Base-by-base conservation (phyloP, 2,329 filamentous ascomycete species). In the Ophiostoma sp. region DNA sequence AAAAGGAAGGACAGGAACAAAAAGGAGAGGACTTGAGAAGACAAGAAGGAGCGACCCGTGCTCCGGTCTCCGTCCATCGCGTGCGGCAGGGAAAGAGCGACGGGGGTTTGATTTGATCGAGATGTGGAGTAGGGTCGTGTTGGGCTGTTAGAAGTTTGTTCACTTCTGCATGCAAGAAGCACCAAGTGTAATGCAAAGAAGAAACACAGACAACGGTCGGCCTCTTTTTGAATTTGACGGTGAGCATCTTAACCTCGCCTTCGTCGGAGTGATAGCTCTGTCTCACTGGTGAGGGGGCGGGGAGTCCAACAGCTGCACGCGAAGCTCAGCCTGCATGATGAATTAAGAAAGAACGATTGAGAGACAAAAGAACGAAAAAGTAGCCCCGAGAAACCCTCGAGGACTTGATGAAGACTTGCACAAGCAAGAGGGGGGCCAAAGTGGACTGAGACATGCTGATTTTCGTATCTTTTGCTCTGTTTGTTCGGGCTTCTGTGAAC, bases 391-490 rank as follows among this genome's bases (percentile, higher is more conserved):
- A 48, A 50, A 17, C 19, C 1, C 39, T 31, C 22, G 19, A 33
- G 25, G 48, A 2, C n/a, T 17, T 55, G 48, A 39, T 52, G 31
- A 69, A 69, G 66, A 69, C 48, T 31, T 55, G 66, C 66, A 69
- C 66, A 55, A 69, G 61, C 22, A 66, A 66, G 36, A 45, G 36
- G 61, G 57, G 59, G 36, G 59, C 36, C 19, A n/a, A 25, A 8
- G 19, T 55, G n/a, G 66, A 52, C 45, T 69, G 48, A 69, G 66
- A 69, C 66, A 69, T 22, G 66, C 66, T 22, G 66, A 19, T 45
- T 61, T 45, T 31, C 36, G 12, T 59, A 22, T 55, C 45, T 69
- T 28, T 69, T 69, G 11, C 45, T 39, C 17, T 22, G 0, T 55
- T 33, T 33, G 45, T 36, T 22, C 45, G 42, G 25, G 33, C 36